Conservation (phyloP, 257 asterid species). For the Nicotiana tomentosiformis region DNA sequence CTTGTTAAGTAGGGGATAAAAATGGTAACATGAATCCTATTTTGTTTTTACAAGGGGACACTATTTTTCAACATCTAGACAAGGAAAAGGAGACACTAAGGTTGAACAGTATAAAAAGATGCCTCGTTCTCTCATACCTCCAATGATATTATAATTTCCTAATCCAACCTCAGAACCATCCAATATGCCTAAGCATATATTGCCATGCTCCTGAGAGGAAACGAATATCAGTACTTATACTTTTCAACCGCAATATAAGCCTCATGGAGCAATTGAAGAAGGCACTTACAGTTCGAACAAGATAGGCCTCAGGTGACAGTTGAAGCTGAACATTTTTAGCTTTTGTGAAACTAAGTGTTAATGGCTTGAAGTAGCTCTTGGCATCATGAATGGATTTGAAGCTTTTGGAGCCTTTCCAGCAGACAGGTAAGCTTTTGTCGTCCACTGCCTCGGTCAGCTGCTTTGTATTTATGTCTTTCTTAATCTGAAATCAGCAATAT, state of each 20-base stretch:
- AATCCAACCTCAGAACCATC: constrained; percentile 70
- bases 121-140: constrained; percentile 44
- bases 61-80: not conserved
- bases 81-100: not conserved
- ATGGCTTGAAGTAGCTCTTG: constrained; percentile 55
- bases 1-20: not conserved
- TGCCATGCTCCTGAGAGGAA: constrained; percentile 62
- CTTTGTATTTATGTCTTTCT: constrained; percentile 26
- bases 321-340: constrained; percentile 43
- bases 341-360: constrained; percentile 47
- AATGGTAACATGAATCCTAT: not conserved
- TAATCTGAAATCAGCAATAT: constrained; percentile 38
- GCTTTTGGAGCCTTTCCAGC: constrained; percentile 69
- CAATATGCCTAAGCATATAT: constrained; percentile 82
- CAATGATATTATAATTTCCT: constrained; percentile 49
- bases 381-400: constrained; percentile 56
- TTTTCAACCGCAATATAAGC: not conserved
- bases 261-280: not conserved
- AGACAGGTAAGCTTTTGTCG: constrained; percentile 67
- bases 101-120: not conserved
- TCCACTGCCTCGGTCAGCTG: constrained; percentile 38
- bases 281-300: constrained; percentile 56
- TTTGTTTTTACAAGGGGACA: not conserved
- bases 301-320: constrained; percentile 69
- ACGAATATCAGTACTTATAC: not conserved